These are phyloP conservation scores for Pseudoperonospora humuli DNA, from an alignment of 352 stramenopile species.

Conservation along the genomic window DNA sequence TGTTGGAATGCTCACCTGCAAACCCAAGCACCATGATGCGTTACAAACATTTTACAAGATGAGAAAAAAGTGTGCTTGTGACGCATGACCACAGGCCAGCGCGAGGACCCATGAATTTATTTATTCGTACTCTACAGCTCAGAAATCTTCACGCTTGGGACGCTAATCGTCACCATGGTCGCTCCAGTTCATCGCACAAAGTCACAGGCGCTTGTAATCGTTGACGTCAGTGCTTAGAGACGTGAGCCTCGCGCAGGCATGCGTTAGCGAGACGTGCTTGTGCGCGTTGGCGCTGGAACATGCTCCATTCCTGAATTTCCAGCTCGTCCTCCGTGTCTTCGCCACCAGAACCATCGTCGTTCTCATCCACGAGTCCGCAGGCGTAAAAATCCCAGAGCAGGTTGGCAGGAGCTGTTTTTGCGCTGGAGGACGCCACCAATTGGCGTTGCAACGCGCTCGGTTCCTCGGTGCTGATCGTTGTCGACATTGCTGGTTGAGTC, in stretches of 20 bases:
- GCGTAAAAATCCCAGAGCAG: constrained; percentile 55
- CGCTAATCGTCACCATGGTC: neutral
- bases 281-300: constrained; percentile 47
- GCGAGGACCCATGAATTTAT: constrained; percentile 18
- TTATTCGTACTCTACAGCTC: constrained; percentile 28
- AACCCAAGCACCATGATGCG: no score
- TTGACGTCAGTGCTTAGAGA: constrained; percentile 17
- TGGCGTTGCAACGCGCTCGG: constrained; percentile 12
- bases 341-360: constrained; percentile 28
- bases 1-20: no score
- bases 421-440: constrained; percentile 4
- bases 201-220: neutral
- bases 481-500: constrained; percentile 15
- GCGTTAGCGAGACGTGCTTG: constrained; percentile 37
- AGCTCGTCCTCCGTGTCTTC: constrained; percentile 58
- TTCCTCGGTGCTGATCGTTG: constrained; percentile 15
- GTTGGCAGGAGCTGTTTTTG: constrained; percentile 8
- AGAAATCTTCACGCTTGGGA: constrained; percentile 16
- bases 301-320: constrained; percentile 46
- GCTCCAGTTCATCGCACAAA: neutral
- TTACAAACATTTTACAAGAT: no score
- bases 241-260: constrained; percentile 26
- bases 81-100: constrained; percentile 7
- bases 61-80: no score
- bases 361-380: constrained; percentile 44